Percentiles rank a stretch among this genome's conserved stretches.
Conservation (phyloP, 148 eudicot species). For the Cornus kousa region DNA sequence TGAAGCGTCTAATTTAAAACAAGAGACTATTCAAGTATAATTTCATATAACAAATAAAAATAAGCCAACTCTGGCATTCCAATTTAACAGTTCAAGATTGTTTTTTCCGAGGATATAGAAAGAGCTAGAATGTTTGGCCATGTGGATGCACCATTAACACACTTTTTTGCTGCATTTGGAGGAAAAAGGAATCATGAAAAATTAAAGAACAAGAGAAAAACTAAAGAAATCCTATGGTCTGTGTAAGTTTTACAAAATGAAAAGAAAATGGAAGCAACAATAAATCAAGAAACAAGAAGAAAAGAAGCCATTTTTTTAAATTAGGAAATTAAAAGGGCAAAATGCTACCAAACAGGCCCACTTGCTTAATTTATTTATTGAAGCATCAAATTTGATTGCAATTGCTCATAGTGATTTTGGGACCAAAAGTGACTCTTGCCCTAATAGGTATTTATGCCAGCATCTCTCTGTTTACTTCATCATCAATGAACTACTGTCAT, state of each 20-base stretch:
- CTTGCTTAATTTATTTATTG: background rate
- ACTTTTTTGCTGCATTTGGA: background rate
- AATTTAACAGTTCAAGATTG: background rate
- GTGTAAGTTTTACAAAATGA: background rate
- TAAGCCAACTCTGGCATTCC: background rate
- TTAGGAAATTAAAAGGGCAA: background rate
- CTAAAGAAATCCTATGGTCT: background rate
- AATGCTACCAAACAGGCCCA: slow-evolving; percentile 1
- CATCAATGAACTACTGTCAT: background rate
- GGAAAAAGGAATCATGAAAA: background rate
- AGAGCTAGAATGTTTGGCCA: background rate
- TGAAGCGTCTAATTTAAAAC: background rate
- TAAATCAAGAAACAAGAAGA: background rate
- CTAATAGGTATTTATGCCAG: background rate
- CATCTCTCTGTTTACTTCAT: background rate
- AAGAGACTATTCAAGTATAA: background rate
- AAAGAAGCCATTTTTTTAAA: background rate
- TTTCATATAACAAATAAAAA: background rate
- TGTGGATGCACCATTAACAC: background rate
- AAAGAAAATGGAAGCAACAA: background rate
- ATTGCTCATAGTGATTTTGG: background rate
- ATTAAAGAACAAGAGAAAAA: background rate
- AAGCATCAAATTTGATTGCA: background rate
- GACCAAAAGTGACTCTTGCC: background rate
- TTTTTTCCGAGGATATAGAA: no score